phyloP scores from a whole-genome alignment of 108 stramenopile genomes.

The Epithemia pelagica region DNA sequence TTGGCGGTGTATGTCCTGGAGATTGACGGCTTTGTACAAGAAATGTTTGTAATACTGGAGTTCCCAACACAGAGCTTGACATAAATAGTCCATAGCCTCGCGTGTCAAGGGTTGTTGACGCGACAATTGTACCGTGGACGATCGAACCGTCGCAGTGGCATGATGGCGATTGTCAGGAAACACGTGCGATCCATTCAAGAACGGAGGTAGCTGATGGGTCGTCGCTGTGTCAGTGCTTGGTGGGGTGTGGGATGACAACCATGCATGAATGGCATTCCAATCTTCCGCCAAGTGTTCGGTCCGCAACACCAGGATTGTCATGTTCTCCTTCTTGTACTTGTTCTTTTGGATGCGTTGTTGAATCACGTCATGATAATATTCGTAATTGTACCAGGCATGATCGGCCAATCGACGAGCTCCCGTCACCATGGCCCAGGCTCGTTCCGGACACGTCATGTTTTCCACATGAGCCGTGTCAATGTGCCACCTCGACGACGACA shows the following conservation, averaged over 20 bases:
- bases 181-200: not conserved
- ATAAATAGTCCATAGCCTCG: not conserved
- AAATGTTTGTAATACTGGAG: constrained; percentile 17
- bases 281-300: constrained; percentile 12
- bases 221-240: not conserved
- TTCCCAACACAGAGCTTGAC: constrained; percentile 16
- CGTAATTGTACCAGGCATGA: constrained; percentile 14
- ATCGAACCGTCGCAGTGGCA: not conserved
- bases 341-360: not conserved
- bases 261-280: constrained; percentile 7
- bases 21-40: constrained; percentile 8
- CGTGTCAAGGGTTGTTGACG: not conserved
- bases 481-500: too few species aligned
- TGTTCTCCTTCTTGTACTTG: not conserved
- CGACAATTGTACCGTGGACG: not conserved
- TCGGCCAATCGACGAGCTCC: constrained; percentile 1
- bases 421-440: constrained; percentile 10
- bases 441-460: constrained; percentile 3
- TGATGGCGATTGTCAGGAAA: too few species aligned
- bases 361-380: constrained; percentile 5
- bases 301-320: constrained; percentile 7
- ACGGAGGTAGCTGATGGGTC: not conserved
- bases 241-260: not conserved
- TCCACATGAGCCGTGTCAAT: too few species aligned
- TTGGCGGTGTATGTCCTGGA: not conserved